Conservation (phyloP, 1,284 basidiomycete genomes). For the Somion occarium region DNA sequence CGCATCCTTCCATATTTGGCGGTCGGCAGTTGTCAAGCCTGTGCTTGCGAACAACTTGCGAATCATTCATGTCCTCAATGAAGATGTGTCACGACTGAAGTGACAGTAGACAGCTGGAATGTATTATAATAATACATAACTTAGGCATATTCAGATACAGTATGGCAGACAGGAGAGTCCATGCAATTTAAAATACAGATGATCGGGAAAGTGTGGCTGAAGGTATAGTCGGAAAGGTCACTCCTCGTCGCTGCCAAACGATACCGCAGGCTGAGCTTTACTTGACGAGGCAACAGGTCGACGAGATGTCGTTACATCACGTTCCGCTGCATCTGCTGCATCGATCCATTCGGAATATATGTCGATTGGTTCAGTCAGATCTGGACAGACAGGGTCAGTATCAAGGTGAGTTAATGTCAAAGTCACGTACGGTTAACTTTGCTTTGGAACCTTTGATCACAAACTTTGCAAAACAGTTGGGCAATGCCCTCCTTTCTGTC, state of each 20-base stretch:
- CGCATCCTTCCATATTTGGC: not conserved
- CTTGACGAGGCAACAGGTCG: conserved; percentile 58
- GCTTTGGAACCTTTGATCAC: conserved; percentile 78
- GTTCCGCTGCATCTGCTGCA: conserved; percentile 81
- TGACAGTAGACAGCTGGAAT: not conserved
- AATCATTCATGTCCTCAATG: too few species aligned
- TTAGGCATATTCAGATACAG: not conserved
- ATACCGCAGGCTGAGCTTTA: conserved; percentile 34
- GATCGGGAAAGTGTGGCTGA: conserved; percentile 1
- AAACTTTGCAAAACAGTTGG: conserved; percentile 72
- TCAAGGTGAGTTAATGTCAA: conserved; percentile 1
- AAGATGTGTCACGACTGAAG: not conserved
- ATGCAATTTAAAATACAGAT: conserved; percentile 1
- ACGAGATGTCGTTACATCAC: conserved; percentile 42
- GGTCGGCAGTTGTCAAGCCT: not conserved
- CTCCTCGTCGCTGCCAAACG: conserved; percentile 40
- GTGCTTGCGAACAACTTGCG: too few species aligned
- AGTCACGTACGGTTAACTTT: conserved; percentile 80
- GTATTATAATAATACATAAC: not conserved
- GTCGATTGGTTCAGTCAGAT: conserved; percentile 84
- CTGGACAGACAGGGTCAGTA: conserved; percentile 28
- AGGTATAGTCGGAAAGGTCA: conserved; percentile 12
- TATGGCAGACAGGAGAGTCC: conserved; percentile 1
- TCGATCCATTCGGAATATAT: conserved; percentile 93
- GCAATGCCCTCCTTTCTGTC: conserved; percentile 81